A percentile compares a stretch with the other conserved stretches of the same genome.
These are phyloP conservation scores for Coniochaeta sp. DNA, from an alignment of 2,329 filamentous ascomycete species.

Conservation along the genomic window DNA sequence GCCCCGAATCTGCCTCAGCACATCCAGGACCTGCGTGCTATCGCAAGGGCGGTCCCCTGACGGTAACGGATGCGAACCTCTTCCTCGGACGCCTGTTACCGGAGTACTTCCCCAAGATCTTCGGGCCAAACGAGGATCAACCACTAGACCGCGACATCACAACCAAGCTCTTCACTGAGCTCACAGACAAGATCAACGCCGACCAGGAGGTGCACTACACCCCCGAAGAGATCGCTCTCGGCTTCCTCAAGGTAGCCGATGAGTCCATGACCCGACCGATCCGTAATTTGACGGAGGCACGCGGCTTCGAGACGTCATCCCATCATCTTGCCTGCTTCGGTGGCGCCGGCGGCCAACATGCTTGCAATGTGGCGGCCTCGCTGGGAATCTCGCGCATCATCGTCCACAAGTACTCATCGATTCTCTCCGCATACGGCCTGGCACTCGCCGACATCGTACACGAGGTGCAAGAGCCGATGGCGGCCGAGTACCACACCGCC, in stretches of 20 bases:
- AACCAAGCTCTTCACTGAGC: conserved; percentile 20
- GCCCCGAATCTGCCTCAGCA: conserved; percentile 57
- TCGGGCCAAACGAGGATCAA: conserved; percentile 57
- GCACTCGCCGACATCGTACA: conserved; percentile 27
- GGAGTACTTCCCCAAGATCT: conserved; percentile 61
- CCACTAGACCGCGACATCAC: conserved; percentile 24
- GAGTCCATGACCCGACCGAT: conserved; percentile 72
- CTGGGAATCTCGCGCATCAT: conserved; percentile 26
- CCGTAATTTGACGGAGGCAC: conserved; percentile 49
- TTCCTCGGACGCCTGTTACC: conserved; percentile 46
- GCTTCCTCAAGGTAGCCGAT: conserved; percentile 68
- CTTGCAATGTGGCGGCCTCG: conserved; percentile 23
- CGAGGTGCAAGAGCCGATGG: conserved; percentile 23
- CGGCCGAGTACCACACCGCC: conserved; percentile 6
- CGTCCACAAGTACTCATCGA: conserved; percentile 20
- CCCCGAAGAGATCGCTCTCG: conserved; percentile 41
- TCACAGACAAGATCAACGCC: conserved; percentile 22
- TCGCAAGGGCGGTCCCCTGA: conserved; percentile 54
- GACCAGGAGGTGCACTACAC: conserved; percentile 7
- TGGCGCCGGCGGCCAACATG: conserved; percentile 26
- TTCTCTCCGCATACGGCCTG: conserved; percentile 31
- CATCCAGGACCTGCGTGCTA: conserved; percentile 62
- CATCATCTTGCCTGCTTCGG: conserved; percentile 9
- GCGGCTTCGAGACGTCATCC: conserved; percentile 13
- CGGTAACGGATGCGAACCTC: conserved; percentile 58